Base-by-base conservation (phyloP, 306 rosid genomes). In the Inga leiocalycina region DNA sequence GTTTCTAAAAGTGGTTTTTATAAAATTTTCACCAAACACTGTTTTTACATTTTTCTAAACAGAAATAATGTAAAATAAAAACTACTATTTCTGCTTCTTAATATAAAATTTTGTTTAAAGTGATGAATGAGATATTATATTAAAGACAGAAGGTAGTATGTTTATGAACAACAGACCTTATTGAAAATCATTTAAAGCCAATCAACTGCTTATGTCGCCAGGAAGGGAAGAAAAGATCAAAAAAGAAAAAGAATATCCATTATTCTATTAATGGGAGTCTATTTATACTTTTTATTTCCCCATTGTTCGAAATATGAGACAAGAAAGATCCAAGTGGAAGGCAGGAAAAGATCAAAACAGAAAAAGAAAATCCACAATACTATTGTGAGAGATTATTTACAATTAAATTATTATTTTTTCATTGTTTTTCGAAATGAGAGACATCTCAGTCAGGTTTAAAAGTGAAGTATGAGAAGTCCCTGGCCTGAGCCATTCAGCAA, bases 401-500 rank as follows among this genome's bases (percentile, higher is more conserved):
- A 20, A 52, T 52, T 17, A 49, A 12, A 49, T 52, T 52, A 5
- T 52, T 17, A 49, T 14, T 52, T 1, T 52, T 52, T 20, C 10
- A 46, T 48, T 51, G 16, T 20, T 57, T 4, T 4, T 2, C 16
- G 11, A 32, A 65, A 32, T 4, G 16, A 35, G 75, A 34, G 59
- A 54, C 39, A 49, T 39, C 27, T 62, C 22, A 59, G 15, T 22
- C 20, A 59, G 15, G 61, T 74, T n/a, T 24, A 35, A 54, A 81
- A 81, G 79, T 34, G 75, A 81, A 65, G 67, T 74, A 44, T 61
- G 49, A 37, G 22, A 72, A 59, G 34, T 57, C 9, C 39, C 70
- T 13, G 41, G 69, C 37, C 37, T 27, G 69, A 62, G 69, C 37
- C 69, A 32, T 64, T 64, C 19, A 30, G 16, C n/a, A 64, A 12